Evolutionary conservation across 169 alveolate genomes (phyloP).

Genomic region (Sarcocystis neurona): DNA sequence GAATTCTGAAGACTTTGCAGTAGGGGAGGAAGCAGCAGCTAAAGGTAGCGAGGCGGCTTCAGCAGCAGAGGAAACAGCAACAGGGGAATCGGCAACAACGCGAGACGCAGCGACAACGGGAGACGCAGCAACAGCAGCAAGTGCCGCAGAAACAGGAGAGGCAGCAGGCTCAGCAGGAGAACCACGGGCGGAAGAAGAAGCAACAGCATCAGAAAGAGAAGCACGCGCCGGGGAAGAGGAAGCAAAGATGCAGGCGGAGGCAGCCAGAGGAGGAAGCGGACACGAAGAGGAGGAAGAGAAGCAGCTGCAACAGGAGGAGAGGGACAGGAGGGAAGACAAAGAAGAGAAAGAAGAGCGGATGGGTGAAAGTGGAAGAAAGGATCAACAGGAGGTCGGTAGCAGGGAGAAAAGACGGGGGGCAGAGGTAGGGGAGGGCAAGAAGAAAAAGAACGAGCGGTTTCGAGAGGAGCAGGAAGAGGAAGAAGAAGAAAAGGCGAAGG

Average conservation of each 20-base stretch:
- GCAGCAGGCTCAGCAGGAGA: neutral
- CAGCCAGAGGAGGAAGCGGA: neutral
- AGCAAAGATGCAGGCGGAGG: no score
- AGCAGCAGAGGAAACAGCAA: no score
- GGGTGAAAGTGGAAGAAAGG: neutral
- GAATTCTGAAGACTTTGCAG: no score
- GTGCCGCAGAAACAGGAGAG: no score
- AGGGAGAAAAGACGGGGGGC: neutral
- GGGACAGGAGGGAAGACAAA: neutral
- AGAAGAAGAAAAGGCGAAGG: neutral
- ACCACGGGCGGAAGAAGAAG: no score
- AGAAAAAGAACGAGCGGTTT: neutral
- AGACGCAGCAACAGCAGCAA: no score
- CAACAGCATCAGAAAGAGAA: no score
- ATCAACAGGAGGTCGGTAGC: neutral
- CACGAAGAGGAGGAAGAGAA: neutral
- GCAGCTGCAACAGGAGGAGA: slow-evolving; percentile 4
- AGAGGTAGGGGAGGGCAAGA: neutral
- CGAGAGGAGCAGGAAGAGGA: neutral
- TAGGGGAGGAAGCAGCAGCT: no score
- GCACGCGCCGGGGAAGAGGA: no score
- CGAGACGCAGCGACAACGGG: no score
- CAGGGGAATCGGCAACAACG: no score
- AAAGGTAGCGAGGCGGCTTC: no score
- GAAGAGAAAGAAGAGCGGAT: neutral